Evolutionary conservation across 352 stramenopile genomes (phyloP).

Genomic region (Phytopythium montanum): DNA sequence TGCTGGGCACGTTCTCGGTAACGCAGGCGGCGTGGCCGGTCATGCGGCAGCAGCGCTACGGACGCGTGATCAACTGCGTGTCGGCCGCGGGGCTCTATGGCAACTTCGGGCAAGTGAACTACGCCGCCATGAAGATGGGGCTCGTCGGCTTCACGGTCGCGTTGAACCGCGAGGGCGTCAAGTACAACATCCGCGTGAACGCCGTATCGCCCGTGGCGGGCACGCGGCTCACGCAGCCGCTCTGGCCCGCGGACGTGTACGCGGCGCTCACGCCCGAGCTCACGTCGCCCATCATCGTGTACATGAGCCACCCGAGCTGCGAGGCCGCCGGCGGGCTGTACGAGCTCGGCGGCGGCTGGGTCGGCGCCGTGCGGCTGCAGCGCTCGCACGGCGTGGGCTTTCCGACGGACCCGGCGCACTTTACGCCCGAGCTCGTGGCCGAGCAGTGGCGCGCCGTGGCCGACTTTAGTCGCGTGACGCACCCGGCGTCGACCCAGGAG

Average conservation of each 20-base stretch:
- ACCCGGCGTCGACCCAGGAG: slow-evolving; percentile 65
- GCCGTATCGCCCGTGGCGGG: slow-evolving; percentile 63
- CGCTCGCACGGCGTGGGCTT: slow-evolving; percentile 70
- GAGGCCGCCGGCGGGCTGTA: slow-evolving; percentile 52
- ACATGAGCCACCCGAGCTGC: slow-evolving; percentile 52
- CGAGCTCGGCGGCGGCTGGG: slow-evolving; percentile 64
- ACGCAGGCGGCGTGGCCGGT: slow-evolving; percentile 64
- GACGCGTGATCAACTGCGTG: slow-evolving; percentile 68
- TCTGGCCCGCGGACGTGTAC: slow-evolving; percentile 64
- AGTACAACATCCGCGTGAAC: slow-evolving; percentile 78
- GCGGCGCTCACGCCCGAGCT: slow-evolving; percentile 54
- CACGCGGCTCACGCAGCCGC: slow-evolving; percentile 55
- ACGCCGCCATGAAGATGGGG: slow-evolving; percentile 75
- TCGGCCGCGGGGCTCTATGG: slow-evolving; percentile 65
- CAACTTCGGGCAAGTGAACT: slow-evolving; percentile 80
- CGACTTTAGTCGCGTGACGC: slow-evolving; percentile 63
- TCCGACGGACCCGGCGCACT: slow-evolving; percentile 46
- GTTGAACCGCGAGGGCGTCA: slow-evolving; percentile 66
- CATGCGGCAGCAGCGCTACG: slow-evolving; percentile 71
- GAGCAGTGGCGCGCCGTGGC: slow-evolving; percentile 64
- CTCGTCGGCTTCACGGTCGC: slow-evolving; percentile 66
- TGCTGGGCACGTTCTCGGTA: slow-evolving; percentile 58
- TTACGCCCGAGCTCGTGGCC: slow-evolving; percentile 60
- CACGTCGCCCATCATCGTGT: slow-evolving; percentile 62
- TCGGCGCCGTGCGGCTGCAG: slow-evolving; percentile 59